Percentiles rank a stretch among this genome's conserved stretches.
Evolutionary conservation across 208 protist genomes (phyloP).

Genomic region (Leishmania braziliensis): DNA sequence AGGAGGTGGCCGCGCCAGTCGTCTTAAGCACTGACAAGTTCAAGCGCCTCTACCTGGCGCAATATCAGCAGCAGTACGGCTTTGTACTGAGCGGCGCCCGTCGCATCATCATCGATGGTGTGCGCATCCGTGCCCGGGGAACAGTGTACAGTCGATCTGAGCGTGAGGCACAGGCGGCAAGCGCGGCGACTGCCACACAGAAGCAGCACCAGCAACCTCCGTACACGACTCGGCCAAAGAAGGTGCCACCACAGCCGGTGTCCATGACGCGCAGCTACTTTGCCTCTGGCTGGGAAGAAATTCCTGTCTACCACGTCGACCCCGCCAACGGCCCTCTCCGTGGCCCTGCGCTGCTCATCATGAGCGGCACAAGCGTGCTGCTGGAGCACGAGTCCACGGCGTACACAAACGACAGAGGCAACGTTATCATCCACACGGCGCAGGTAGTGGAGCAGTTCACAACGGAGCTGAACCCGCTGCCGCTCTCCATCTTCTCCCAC

Average conservation of each 20-base stretch:
- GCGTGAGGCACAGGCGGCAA: slow-evolving; percentile 25
- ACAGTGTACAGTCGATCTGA: slow-evolving; percentile 32
- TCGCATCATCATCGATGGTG: slow-evolving; percentile 91
- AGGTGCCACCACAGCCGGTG: slow-evolving; percentile 28
- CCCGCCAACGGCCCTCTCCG: slow-evolving; percentile 49
- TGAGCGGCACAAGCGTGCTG: slow-evolving; percentile 90
- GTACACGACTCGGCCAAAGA: slow-evolving; percentile 32
- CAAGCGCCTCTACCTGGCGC: slow-evolving; percentile 59
- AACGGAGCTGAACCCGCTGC: slow-evolving; percentile 73
- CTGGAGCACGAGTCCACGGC: slow-evolving; percentile 83
- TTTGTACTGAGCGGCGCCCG: slow-evolving; percentile 80
- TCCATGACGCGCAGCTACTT: slow-evolving; percentile 42
- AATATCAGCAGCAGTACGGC: slow-evolving; percentile 92
- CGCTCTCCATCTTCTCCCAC: slow-evolving; percentile 94
- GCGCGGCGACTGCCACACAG: slow-evolving; percentile 10
- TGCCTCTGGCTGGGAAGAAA: slow-evolving; percentile 50
- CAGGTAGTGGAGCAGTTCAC: slow-evolving; percentile 47
- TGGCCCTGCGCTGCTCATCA: slow-evolving; percentile 93
- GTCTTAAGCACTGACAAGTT: slow-evolving; percentile 33
- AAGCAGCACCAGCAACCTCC: slow-evolving; percentile 30
- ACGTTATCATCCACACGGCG: slow-evolving; percentile 74
- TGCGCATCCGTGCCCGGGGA: slow-evolving; percentile 82
- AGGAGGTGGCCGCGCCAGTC: background rate
- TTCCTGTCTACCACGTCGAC: slow-evolving; percentile 65
- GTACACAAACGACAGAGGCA: slow-evolving; percentile 77